These are phyloP conservation scores for Tolypocladium amazonense DNA, from an alignment of 2,329 filamentous ascomycete genomes.

Conservation along the genomic window DNA sequence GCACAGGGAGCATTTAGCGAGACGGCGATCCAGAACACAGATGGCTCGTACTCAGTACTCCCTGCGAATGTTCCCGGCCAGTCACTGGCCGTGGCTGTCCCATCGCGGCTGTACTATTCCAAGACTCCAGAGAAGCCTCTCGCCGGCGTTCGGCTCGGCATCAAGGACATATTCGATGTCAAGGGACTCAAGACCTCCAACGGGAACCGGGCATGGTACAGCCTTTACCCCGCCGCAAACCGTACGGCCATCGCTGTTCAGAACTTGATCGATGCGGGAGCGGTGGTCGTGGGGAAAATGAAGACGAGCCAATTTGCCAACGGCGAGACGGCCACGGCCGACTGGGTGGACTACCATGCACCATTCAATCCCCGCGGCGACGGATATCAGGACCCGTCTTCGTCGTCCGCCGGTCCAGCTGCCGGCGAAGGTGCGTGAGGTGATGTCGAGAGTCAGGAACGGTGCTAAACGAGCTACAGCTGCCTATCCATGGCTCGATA, in stretches of 20 bases:
- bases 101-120: conserved; percentile 45
- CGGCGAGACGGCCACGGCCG: conserved; percentile 30
- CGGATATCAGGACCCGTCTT: conserved; percentile 34
- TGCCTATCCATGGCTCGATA: conserved; percentile 33
- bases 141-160: conserved; percentile 42
- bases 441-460: no score
- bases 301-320: conserved; percentile 35
- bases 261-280: conserved; percentile 46
- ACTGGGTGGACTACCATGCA: conserved; percentile 26
- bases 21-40: not conserved
- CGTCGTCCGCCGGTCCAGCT: conserved; percentile 19
- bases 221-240: conserved; percentile 36
- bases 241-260: conserved; percentile 41
- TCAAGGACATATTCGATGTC: conserved; percentile 51
- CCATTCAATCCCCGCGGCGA: conserved; percentile 36
- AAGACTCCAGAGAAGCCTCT: conserved; percentile 37
- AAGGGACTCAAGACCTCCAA: conserved; percentile 39
- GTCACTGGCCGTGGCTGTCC: conserved; percentile 28
- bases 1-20: conserved; percentile 9
- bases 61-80: conserved; percentile 5
- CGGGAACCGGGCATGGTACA: conserved; percentile 46
- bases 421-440: conserved; percentile 3
- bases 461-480: conserved; percentile 6
- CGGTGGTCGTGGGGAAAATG: conserved; percentile 35
- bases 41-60: conserved; percentile 2